A percentile compares a stretch with the other conserved stretches of the same genome.
Evolutionary conservation across 805 yeast genomes (phyloP).

Genomic region (Saccharomycopsis malanga): DNA sequence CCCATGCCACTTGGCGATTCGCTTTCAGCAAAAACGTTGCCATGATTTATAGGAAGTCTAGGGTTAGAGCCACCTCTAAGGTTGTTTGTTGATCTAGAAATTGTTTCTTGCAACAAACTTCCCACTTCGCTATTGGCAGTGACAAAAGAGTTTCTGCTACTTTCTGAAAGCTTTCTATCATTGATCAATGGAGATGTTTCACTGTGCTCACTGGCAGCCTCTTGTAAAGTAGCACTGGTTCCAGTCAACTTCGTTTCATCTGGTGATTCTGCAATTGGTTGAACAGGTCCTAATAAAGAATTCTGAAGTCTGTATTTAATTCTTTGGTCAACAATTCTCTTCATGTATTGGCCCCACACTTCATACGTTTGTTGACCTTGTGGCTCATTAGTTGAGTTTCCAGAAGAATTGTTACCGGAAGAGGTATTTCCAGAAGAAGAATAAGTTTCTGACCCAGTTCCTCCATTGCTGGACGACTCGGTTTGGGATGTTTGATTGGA

Average conservation of each 20-base stretch:
- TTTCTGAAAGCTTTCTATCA: background rate
- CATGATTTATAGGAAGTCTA: background rate
- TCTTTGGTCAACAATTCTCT: slow-evolving; percentile 17
- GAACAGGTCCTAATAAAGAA: slow-evolving; percentile 4
- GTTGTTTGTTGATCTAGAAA: background rate
- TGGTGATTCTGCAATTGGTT: background rate
- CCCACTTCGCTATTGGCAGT: slow-evolving; percentile 12
- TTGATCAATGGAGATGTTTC: background rate
- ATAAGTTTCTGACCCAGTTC: slow-evolving; percentile 1
- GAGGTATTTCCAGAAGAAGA: background rate
- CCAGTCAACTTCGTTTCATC: background rate
- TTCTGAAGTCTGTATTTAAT: slow-evolving; percentile 16
- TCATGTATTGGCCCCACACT: slow-evolving; percentile 21
- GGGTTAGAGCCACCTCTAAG: background rate
- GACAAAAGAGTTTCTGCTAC: slow-evolving; percentile 9
- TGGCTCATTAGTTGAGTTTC: background rate
- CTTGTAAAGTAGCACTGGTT: background rate
- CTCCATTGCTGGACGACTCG: no score
- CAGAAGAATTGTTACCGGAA: background rate
- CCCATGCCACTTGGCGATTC: background rate
- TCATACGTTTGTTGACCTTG: slow-evolving; percentile 10
- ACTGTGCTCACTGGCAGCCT: background rate
- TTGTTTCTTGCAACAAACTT: slow-evolving; percentile 7
- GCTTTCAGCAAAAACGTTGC: background rate
- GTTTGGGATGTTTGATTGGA: no score